Evolutionary conservation across 768 basidiomycete genomes (phyloP).

Genomic region (Kwoniella dendrophila): DNA sequence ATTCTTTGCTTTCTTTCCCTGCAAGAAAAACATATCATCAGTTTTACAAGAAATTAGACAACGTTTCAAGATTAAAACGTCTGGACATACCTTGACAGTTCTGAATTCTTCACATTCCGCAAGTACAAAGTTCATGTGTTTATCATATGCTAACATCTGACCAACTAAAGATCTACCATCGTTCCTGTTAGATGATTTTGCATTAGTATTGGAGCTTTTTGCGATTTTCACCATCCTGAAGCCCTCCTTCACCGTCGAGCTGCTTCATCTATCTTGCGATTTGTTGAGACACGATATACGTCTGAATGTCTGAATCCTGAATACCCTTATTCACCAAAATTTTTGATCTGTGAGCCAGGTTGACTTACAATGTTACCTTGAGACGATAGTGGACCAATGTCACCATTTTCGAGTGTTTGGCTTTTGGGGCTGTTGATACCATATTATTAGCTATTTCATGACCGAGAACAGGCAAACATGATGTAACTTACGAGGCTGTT

Average conservation of each 20-base stretch:
- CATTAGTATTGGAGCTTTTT: neutral
- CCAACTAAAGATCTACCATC: slow-evolving; percentile 94
- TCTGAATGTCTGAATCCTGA: neutral
- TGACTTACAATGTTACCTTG: slow-evolving; percentile 81
- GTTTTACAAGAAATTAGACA: too few relatives aligned
- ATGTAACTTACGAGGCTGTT: slow-evolving; percentile 27
- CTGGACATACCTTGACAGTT: slow-evolving; percentile 86
- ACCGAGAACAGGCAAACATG: too few relatives aligned
- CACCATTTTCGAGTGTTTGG: slow-evolving; percentile 98
- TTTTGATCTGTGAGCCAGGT: neutral
- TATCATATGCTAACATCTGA: slow-evolving; percentile 99
- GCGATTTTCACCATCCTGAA: neutral
- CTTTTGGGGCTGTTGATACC: slow-evolving; percentile 69
- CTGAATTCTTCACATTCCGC: slow-evolving; percentile 99
- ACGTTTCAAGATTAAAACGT: too few relatives aligned
- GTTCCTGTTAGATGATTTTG: slow-evolving; percentile 52
- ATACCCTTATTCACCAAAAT: neutral
- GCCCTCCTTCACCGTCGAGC: too few relatives aligned
- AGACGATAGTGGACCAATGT: slow-evolving; percentile 96
- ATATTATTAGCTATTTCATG: neutral
- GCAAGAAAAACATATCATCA: neutral
- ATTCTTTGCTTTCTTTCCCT: slow-evolving; percentile 60
- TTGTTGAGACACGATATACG: neutral
- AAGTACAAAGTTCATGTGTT: slow-evolving; percentile 98
- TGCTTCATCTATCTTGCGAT: too few relatives aligned